phyloP scores from a whole-genome alignment of 139 green algal species.

The Chlamydomonas sp. region DNA sequence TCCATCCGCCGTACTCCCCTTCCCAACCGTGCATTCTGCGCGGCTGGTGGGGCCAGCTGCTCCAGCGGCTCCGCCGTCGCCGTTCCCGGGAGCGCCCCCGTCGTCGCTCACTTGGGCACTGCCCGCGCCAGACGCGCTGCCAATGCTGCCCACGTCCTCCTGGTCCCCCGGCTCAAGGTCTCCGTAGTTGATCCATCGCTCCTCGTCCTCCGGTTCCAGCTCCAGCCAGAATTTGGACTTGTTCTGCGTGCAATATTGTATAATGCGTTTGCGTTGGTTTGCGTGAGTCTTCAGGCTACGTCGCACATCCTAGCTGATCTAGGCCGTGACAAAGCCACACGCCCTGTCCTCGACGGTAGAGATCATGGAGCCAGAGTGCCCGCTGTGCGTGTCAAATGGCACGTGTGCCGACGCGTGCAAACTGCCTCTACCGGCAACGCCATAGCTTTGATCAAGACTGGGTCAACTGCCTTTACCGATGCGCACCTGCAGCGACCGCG shows the following conservation, averaged over 20 bases:
- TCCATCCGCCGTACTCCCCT: too few relatives aligned
- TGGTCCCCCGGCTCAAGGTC: too few relatives aligned
- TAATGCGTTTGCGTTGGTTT: background rate
- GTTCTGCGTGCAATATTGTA: background rate
- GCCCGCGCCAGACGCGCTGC: too few relatives aligned
- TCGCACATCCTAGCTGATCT: background rate
- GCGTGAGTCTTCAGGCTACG: background rate
- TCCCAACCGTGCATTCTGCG: too few relatives aligned
- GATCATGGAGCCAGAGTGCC: background rate
- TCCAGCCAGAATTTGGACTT: background rate
- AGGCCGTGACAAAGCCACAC: background rate
- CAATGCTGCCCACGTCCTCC: too few relatives aligned
- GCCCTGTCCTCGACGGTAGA: background rate
- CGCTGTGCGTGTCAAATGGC: background rate
- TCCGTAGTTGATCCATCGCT: background rate
- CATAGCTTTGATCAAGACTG: background rate
- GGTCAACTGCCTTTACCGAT: background rate
- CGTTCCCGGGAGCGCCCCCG: too few relatives aligned
- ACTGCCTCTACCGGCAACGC: background rate
- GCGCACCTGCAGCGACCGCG: slow-evolving; percentile 2
- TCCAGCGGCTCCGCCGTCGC: too few relatives aligned
- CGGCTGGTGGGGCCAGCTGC: too few relatives aligned
- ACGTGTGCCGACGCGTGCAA: background rate
- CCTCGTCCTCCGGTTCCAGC: background rate
- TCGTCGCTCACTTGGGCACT: too few relatives aligned